Evolutionary conservation across 345 rosid species (phyloP), one percentile per base, ranked within the genome.

Genomic region (Citrus sp.): DNA sequence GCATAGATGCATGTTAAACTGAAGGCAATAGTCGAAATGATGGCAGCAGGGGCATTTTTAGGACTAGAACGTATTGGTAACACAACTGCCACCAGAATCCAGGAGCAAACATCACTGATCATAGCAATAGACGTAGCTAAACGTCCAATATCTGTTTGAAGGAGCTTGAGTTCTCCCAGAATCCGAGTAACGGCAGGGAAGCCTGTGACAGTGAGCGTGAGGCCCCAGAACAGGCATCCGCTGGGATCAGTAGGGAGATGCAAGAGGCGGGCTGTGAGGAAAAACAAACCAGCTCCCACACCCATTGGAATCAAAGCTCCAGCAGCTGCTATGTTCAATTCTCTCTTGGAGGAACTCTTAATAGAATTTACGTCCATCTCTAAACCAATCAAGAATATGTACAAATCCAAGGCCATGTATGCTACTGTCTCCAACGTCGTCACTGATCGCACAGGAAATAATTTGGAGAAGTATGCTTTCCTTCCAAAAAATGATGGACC

Each of bases 111-210:
- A 55, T 91, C 96, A 19, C 70, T 80, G 55, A 89, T 13, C 56
- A 85, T 40, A 72, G 93, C 82, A 7, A 92, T 84, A 51, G 90
- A 66, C 80, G 90, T 77, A 0, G 94, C 92, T 0, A 78, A 80
- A 35, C 77, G 82, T 12, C 95, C 97, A 2, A 89, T 80, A 2
- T 90, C 91, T 0, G 93, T 68, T 70, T 89, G 87, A 35, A 92
- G 88, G 42, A 92, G 91, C 85, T 92, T 92, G 77, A 89, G 85
- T 73, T 93, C 88, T 1, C 92, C 85, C 12, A 94, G 91, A 54
- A 86, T 77, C 34, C 82, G 81, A 3, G 90, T 88, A 18, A 90
- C 85, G 40, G 86, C 92, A 0, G 95, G 88, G 66, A 91, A 88
- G 85, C 91, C 89, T 1, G 95, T 92, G 74, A 88, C 77, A 0